Evolutionary conservation across 192 early-diverging fungal genomes (phyloP).

Genomic region (Gigaspora rosea): DNA sequence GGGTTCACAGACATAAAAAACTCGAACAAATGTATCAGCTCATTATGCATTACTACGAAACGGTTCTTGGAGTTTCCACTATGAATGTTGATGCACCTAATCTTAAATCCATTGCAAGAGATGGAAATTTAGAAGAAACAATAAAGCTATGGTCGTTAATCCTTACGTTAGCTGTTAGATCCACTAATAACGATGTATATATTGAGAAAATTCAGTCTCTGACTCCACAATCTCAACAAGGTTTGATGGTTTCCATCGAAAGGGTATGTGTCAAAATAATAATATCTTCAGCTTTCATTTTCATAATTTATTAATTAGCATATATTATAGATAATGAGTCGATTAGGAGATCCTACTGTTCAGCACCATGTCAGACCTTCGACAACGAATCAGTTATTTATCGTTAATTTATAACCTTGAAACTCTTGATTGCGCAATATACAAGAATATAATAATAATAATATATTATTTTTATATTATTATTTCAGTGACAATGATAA

Average conservation of each 20-base stretch:
- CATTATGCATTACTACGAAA: constrained; percentile 82
- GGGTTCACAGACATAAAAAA: constrained; percentile 93
- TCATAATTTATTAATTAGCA: background rate
- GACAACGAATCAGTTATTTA: background rate
- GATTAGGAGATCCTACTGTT: constrained; percentile 5
- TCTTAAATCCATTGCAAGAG: constrained; percentile 83
- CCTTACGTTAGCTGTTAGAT: constrained; percentile 84
- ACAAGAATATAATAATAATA: constrained; percentile 29
- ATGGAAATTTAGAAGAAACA: constrained; percentile 69
- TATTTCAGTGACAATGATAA: background rate
- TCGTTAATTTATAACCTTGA: background rate
- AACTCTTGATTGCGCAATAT: background rate
- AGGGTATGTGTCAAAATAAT: constrained; percentile 47
- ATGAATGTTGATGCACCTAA: constrained; percentile 67
- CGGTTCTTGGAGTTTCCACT: constrained; percentile 73
- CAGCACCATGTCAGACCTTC: background rate
- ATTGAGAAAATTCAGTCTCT: constrained; percentile 85
- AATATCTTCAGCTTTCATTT: constrained; percentile 18
- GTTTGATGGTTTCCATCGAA: constrained; percentile 91
- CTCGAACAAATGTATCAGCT: constrained; percentile 90
- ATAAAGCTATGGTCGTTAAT: constrained; percentile 83
- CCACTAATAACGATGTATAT: constrained; percentile 79
- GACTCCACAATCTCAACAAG: constrained; percentile 70
- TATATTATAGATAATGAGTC: constrained; percentile 26
- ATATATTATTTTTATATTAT: background rate